Evolutionary conservation across 2,329 filamentous ascomycete genomes (phyloP).

Genomic region (Penicillium glabrum): DNA sequence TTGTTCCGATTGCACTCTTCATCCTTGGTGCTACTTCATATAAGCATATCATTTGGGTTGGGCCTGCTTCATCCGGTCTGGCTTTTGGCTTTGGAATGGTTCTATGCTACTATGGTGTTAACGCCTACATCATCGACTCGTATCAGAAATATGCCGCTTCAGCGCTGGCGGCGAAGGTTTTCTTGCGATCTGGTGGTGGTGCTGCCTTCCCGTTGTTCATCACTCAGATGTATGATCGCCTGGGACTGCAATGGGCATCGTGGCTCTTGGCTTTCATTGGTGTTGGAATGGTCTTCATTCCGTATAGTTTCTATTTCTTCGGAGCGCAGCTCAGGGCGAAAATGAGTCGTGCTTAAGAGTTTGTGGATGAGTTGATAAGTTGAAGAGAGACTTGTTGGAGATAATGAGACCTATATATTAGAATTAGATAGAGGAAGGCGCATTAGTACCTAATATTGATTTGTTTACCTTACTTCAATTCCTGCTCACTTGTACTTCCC

Average conservation of each 20-base stretch:
- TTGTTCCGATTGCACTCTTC: conserved; percentile 63
- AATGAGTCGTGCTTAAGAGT: conserved; percentile 1
- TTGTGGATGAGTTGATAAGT: neutral
- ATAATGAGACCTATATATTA: neutral
- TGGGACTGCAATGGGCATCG: conserved; percentile 73
- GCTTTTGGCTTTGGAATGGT: conserved; percentile 76
- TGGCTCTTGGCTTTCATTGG: conserved; percentile 62
- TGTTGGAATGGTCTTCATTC: conserved; percentile 22
- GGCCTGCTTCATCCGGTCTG: conserved; percentile 59
- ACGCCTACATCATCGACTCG: conserved; percentile 71
- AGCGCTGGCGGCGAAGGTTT: conserved; percentile 48
- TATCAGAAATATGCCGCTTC: conserved; percentile 45
- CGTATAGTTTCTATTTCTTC: conserved; percentile 21
- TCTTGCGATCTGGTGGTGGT: conserved; percentile 61
- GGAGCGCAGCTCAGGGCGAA: conserved; percentile 16
- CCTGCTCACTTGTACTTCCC: neutral
- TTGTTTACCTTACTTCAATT: neutral
- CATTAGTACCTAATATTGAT: neutral
- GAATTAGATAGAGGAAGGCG: neutral
- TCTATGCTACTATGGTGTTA: conserved; percentile 73
- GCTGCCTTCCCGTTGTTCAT: conserved; percentile 73
- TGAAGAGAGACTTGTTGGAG: neutral
- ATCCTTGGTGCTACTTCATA: conserved; percentile 66
- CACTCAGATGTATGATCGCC: conserved; percentile 69
- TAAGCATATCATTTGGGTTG: conserved; percentile 53